Evolutionary conservation across 2,329 filamentous ascomycete species (phyloP), one percentile per base, ranked within the genome.

Genomic region (Fusarium sp.): DNA sequence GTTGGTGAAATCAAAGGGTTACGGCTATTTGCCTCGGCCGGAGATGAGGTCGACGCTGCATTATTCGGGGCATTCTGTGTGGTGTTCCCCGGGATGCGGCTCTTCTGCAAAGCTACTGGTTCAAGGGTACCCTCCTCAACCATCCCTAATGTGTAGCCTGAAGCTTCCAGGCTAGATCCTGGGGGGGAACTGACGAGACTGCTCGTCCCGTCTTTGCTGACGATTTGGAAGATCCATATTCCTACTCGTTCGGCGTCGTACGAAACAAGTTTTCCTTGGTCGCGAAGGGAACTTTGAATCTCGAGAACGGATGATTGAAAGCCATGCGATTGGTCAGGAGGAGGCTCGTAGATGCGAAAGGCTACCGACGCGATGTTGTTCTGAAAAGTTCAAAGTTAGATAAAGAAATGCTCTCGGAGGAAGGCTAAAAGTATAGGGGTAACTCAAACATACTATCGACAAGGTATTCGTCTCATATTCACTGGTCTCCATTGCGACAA

Each of bases 401-500:
- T 39, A 18, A 15, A 41, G 12, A 12, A 35, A 56, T 38, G 22
- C 26, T 44, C 39, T 24, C 2, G 20, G 18, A 7, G 22, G 12
- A 12, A 55, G 22, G 15, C 2, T 28, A 18, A 14, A 42, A n/a
- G 20, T 28, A 31, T 42, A 42, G 42, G 7, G 18, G 20, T 20
- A 45, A 35, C 20, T 58, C 35, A 44, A 60, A 24, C 26, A 78
- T 75, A 90, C 89, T 83, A 90, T 85, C 78, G 89, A 83, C 77
- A 91, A 82, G 70, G 85, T 86, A 82, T 91, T 91, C 79, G 89
- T 91, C 79, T 90, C 88, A 82, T 90, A 90, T 83, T 90, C 89
- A 74, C 88, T 87, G 81, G 87, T 86, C 82, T 91, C 89, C 89
- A 91, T 91, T 79, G 87, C 88, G 87, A 79, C 81, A 76, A 81